phyloP scores from a whole-genome alignment of 2,329 filamentous ascomycete species.

The Aspergillus jensenii region DNA sequence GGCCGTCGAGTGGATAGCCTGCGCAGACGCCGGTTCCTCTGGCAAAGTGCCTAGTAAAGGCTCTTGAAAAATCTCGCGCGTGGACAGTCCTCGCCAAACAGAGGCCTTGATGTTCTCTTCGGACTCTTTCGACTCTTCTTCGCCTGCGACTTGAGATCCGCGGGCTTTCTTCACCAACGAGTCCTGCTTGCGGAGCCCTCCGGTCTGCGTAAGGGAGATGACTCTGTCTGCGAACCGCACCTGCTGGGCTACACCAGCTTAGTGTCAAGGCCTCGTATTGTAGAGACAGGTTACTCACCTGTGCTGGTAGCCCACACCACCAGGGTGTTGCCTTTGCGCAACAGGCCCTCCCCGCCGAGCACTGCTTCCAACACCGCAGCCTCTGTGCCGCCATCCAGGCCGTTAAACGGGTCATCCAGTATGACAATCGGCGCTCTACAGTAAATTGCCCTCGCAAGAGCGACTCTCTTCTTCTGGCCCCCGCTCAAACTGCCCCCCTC shows the following conservation, averaged over 20 bases:
- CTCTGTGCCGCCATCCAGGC: neutral
- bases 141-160: too few relatives aligned
- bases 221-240: neutral
- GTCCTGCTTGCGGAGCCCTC: neutral
- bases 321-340: neutral
- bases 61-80: neutral
- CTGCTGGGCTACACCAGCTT: neutral
- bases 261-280: neutral
- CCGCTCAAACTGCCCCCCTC: neutral
- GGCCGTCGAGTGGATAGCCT: neutral
- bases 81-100: too few relatives aligned
- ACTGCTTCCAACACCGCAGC: neutral
- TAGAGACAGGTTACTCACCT: neutral
- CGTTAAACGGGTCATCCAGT: neutral
- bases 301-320: neutral
- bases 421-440: neutral
- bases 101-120: too few relatives aligned
- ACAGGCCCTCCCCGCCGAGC: neutral
- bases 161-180: neutral
- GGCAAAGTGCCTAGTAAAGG: neutral
- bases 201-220: neutral
- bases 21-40: neutral
- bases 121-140: too few relatives aligned
- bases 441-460: neutral
- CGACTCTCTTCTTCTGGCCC: neutral